A percentile compares a stretch with the other conserved stretches of the same genome.
These are phyloP conservation scores for Bolboschoenus planiculmis DNA, from an alignment of 176 grass and related monocot species.

Conservation along the genomic window DNA sequence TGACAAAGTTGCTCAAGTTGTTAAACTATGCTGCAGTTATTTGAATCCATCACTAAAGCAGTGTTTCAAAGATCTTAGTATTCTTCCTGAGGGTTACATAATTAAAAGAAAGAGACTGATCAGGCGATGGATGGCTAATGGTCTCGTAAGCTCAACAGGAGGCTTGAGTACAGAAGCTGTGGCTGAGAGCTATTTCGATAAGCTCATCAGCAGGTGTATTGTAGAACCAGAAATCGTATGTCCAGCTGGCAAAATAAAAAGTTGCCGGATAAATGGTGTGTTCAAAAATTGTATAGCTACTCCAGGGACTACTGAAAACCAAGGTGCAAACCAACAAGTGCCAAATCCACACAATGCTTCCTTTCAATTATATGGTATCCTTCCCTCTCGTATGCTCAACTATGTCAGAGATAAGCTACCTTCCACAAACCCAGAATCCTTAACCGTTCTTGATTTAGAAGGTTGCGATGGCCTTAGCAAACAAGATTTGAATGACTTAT, in stretches of 20 bases:
- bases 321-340: not conserved
- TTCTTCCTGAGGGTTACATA: not conserved
- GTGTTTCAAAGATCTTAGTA: slow-evolving; percentile 20
- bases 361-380: not conserved
- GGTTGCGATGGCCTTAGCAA: not conserved
- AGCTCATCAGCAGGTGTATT: not conserved
- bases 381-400: not conserved
- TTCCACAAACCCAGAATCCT: not conserved
- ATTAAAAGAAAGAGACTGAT: not conserved
- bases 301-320: not conserved
- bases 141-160: not conserved
- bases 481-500: slow-evolving; percentile 17
- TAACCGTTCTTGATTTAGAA: slow-evolving; percentile 30
- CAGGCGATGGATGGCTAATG: not conserved
- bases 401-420: not conserved
- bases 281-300: not conserved
- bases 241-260: not conserved
- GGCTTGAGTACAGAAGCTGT: not conserved
- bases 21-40: slow-evolving; percentile 4
- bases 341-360: not conserved
- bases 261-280: not conserved
- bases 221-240: not conserved
- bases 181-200: not conserved
- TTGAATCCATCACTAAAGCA: not conserved
- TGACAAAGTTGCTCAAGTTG: no score